Base-by-base conservation (phyloP, 306 rosid species). In the Psophocarpus tetragonolobus region DNA sequence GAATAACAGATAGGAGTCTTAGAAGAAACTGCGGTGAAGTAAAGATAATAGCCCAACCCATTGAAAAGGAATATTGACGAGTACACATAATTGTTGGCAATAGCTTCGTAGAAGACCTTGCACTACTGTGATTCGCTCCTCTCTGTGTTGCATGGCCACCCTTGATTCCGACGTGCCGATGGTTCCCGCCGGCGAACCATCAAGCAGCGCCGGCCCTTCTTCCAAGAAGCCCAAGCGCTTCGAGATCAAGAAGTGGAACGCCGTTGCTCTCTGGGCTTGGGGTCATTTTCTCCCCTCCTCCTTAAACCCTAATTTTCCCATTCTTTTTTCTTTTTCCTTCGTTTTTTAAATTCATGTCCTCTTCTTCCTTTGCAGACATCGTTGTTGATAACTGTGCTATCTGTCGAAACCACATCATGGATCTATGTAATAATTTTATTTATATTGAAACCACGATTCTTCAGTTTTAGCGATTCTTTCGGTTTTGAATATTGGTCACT, bases 251-350 rank as follows among this genome's bases (percentile, higher is more conserved):
- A 94, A 94, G 70, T 94, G 98, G 97, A 94, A 94, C 86, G 97
- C 91, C 21, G 96, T 94, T 7, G 80, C 96, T 62, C 98, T 94
- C 56, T 94, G 97, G 98, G 96, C 97, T n/a, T 92, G 96, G 97
- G 98, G 97, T 94, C 14, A 5, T 18, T 20, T 66, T 1, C 48
- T 15, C 14, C 72, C 8, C 11, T 10, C 44, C 51, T 42, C 82
- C 83, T 81, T 77, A 87, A 80, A 48, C 77, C 85, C 78, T 58
- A 73, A 42, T 10, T 42, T 63, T 78, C 32, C 15, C 65, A 15
- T 2, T 56, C 26, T 1, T 1, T 39, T 6, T 48, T 48, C 12
- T 51, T 20, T 51, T 47, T 14, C 3, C 1, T n/a, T 20, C 3
- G 23, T 35, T 17, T 6, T 8, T 18, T 21, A 3, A 10, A 53